Evolutionary conservation across 2,329 filamentous ascomycete species (phyloP).

Genomic region (Aureobasidium pullulans): DNA sequence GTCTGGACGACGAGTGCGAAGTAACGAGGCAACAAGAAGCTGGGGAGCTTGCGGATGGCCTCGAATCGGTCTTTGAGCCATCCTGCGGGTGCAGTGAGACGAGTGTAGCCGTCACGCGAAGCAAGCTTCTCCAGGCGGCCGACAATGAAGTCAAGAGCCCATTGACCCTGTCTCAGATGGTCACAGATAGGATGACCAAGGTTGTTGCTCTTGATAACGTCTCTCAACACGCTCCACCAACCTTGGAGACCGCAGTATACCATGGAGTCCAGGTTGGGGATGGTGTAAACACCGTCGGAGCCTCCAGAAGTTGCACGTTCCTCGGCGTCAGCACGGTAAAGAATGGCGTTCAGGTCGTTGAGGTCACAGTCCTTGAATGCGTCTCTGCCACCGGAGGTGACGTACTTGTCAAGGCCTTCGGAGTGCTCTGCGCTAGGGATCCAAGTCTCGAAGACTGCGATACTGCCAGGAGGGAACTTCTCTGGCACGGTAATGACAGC

Average conservation of each 20-base stretch:
- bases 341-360: constrained; percentile 79
- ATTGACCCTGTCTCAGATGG: constrained; percentile 83
- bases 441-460: constrained; percentile 93
- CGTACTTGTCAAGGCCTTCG: constrained; percentile 73
- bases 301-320: constrained; percentile 73
- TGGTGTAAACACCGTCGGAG: constrained; percentile 77
- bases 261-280: constrained; percentile 75
- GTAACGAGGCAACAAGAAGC: constrained; percentile 84
- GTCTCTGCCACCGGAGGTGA: constrained; percentile 70
- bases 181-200: constrained; percentile 89
- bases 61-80: constrained; percentile 85
- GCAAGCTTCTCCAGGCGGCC: constrained; percentile 65
- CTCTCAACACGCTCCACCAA: constrained; percentile 88
- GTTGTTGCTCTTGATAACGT: constrained; percentile 81
- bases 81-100: constrained; percentile 56
- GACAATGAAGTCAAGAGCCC: constrained; percentile 84
- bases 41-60: constrained; percentile 76
- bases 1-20: constrained; percentile 85
- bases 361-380: constrained; percentile 71
- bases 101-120: constrained; percentile 52
- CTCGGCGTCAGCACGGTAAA: constrained; percentile 89
- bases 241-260: constrained; percentile 97
- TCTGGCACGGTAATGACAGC: constrained; percentile 75
- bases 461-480: constrained; percentile 85
- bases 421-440: constrained; percentile 82